These are phyloP conservation scores for Berberis thunbergii DNA, from an alignment of 164 flowering plant genomes.

Conservation along the genomic window DNA sequence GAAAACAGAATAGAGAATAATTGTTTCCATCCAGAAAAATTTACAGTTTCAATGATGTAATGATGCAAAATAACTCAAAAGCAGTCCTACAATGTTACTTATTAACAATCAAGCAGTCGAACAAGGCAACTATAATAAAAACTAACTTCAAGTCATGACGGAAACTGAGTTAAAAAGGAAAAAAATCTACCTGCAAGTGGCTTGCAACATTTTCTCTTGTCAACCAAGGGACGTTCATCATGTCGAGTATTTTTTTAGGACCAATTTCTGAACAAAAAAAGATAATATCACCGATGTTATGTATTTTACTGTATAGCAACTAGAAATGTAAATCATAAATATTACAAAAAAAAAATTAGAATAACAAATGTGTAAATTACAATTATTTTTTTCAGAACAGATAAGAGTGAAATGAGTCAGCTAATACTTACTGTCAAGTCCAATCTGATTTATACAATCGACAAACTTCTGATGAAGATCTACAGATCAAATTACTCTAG, in stretches of 20 bases:
- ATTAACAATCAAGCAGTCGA: too few species aligned
- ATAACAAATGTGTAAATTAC: background rate
- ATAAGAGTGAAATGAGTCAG: background rate
- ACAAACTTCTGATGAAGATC: conserved; percentile 96
- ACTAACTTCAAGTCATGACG: background rate
- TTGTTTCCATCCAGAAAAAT: too few species aligned
- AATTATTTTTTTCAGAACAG: background rate
- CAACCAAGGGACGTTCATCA: conserved; percentile 93
- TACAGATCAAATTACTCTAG: conserved; percentile 88
- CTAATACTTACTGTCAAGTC: conserved; percentile 77
- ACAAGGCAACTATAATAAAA: too few species aligned
- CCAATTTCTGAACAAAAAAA: conserved; percentile 64
- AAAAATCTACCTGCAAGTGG: conserved; percentile 91
- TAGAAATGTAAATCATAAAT: too few species aligned
- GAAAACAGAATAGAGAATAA: too few species aligned
- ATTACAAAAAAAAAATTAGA: too few species aligned
- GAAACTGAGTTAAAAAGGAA: too few species aligned
- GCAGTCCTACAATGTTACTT: too few species aligned
- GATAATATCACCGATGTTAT: background rate
- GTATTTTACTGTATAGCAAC: background rate
- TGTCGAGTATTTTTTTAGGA: conserved; percentile 89
- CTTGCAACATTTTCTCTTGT: conserved; percentile 98
- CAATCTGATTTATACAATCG: conserved; percentile 78
- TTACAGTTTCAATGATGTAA: too few species aligned
- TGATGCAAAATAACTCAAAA: too few species aligned